Evolutionary conservation across 2,329 filamentous ascomycete species (phyloP), one percentile per base, ranked within the genome.

Genomic region (Trichoderma aggressivum): DNA sequence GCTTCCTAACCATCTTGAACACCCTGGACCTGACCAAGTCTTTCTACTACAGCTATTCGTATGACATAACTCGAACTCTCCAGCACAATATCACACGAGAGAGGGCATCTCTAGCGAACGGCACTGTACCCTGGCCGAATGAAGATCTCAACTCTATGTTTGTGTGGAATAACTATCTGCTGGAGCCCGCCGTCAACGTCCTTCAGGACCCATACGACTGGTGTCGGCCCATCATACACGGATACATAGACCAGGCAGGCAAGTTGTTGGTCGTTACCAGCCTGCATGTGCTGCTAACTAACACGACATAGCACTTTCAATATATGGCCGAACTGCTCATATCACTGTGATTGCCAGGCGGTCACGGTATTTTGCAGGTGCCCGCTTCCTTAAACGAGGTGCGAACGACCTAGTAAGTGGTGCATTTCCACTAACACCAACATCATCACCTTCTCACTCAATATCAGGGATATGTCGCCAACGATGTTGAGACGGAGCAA

Each of bases 31-130:
- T 99, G 72, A 94, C 92, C 0, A 88, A 92, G 70, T 97, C 93
- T 0, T 99, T 99, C 80, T 99, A 99, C 81, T 99, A 98, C 84
- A 98, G 95, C 83, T 98, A 98, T 79, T 97, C 95, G 0, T 99
- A 99, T 82, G 94, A 99, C 79, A 92, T 98, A 75, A 99, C 96
- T 0, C 89, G 91, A 68, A 97, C 94, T 1, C 84, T 99, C 60
- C 96, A 99, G 80, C 90, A 95, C 77, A 99, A 99, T 77, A 94
- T 99, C 72, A 91, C 90, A 24, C 87, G 90, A 36, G 94, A 98
- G 80, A 88, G 96, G 50, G 86, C 88, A 62, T 89, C 91, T 3
- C 82, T 97, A 63, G 86, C 89, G 34, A 85, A 90, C 72, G 93
- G 92, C 1, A 81, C 86, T 14, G 83, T 88, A 2, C 86, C 88